Evolutionary conservation across 2,329 filamentous ascomycete species (phyloP), one percentile per base, ranked within the genome.

Genomic region (Pyrenophora graminea): DNA sequence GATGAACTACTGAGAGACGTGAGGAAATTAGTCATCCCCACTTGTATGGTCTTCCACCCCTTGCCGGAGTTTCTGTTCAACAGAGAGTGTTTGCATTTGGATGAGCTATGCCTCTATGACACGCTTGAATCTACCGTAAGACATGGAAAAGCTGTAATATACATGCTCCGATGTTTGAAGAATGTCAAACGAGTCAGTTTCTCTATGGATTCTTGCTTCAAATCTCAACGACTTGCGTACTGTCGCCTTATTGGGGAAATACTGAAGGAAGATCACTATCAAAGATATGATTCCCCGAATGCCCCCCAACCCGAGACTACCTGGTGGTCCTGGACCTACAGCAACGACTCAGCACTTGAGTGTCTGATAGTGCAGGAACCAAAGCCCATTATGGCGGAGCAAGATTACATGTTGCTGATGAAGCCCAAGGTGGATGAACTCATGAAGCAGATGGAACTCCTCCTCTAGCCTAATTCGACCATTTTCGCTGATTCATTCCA

Each of bases 241-340:
- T 72, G 74, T 39, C 58, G 66, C 1, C 57, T 78, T 0, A 50
- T 76, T n/a, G 72, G 72, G 1, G 53, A 71, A 15, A 64, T 77
- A 4, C 51, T 77, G 53, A 75, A 76, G 45, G 64, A 69, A 19
- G 76, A 78, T 54, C 74, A 76, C 52, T 63, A 66, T 12, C 66
- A 75, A 42, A 60, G 75, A 34, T 77, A 75, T 51, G 70, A 73
- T 42, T 66, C 60, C 1, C 55, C 51, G 2, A 45, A 40, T 8
- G 68, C 67, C 2, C 64, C 68, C 0, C 55, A 61, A 13, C n/a
- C 59, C 3, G 73, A 74, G 45, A 48, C 48, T 12, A 69, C 63
- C 1, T 76, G 74, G 74, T 78, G 74, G 75, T 56, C 55, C 6
- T 77, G 75, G 74, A 56, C 44, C 2, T 73, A 63, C 46, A 63